Evolutionary conservation across 2,329 filamentous ascomycete genomes (phyloP), one percentile per base, ranked within the genome.

Genomic region (Colletotrichum karsti): DNA sequence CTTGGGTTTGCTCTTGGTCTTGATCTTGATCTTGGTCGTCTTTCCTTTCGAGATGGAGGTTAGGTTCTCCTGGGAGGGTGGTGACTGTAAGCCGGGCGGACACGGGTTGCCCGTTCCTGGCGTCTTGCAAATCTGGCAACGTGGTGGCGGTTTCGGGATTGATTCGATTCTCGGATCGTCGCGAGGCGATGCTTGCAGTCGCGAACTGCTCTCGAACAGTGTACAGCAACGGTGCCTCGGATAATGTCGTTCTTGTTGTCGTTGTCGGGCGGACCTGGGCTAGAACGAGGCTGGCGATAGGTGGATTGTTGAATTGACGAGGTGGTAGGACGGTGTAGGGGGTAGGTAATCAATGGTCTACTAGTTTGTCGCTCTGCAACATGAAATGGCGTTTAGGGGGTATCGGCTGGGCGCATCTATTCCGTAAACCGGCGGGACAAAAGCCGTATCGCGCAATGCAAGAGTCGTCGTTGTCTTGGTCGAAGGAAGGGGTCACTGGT

Each of bases 91-190:
- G 78, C 77, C 79, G 79, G 77, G 78, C 75, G 79, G 81, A 80
- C 77, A 78, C 48, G 75, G 81, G 78, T 77, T 78, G 78, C 80
- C 81, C 82, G 79, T 81, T 77, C 77, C 77, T 80, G 74, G 78
- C 73, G 72, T 83, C 79, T 76, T 78, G 81, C 74, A 75, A 77
- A 73, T 79, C 77, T 76, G 83, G 85, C 85, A 85, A 82, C 81
- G 80, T 87, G 84, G 78, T 77, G 80, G 77, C 74, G 74, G 74
- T 70, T 63, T 58, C 18, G 15, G 48, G n/a, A 58, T 48, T 22
- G 35, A 30, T 46, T 55, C 15, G n/a, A 30, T 26, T n/a, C 24
- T 55, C 54, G 39, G 33, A 37, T 61, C 62, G 61, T 26, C n/a
- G 30, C 30, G 24, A 51, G 46, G 50, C 24, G 41, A 12, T 18